Evolutionary conservation across 805 yeast genomes (phyloP).

Genomic region (Ogataea siamensis): DNA sequence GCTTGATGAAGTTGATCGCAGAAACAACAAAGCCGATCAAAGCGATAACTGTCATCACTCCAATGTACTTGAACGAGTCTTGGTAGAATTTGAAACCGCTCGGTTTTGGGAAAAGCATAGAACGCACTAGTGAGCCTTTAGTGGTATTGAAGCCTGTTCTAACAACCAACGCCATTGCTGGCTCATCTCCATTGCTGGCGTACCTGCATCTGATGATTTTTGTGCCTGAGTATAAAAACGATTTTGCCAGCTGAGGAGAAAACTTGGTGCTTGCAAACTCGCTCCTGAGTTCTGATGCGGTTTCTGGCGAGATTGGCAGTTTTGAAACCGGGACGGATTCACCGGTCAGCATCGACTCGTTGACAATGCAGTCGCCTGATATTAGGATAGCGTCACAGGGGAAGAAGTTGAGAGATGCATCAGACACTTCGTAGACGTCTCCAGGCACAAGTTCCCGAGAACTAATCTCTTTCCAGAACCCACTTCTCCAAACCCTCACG

Average conservation of each 20-base stretch:
- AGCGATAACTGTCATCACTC: slow-evolving; percentile 89
- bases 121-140: slow-evolving; percentile 88
- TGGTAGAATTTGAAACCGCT: slow-evolving; percentile 88
- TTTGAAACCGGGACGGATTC: slow-evolving; percentile 97
- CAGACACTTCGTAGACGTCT: slow-evolving; percentile 88
- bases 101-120: slow-evolving; percentile 97
- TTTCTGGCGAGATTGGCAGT: slow-evolving; percentile 58
- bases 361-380: slow-evolving; percentile 93
- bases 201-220: slow-evolving; percentile 79
- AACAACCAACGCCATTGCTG: slow-evolving; percentile 83
- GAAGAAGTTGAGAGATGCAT: slow-evolving; percentile 66
- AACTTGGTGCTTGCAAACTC: slow-evolving; percentile 57
- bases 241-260: slow-evolving; percentile 64
- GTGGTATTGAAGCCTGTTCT: slow-evolving; percentile 94
- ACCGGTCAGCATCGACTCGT: slow-evolving; percentile 97
- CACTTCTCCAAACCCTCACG: slow-evolving; percentile 87
- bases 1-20: slow-evolving; percentile 73
- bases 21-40: slow-evolving; percentile 79
- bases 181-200: slow-evolving; percentile 53
- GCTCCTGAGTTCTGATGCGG: slow-evolving; percentile 53
- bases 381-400: slow-evolving; percentile 90
- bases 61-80: slow-evolving; percentile 94
- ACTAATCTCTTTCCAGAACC: slow-evolving; percentile 81
- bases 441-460: slow-evolving; percentile 91
- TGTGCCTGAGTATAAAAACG: slow-evolving; percentile 85